These are phyloP conservation scores for Phytophthora pseudosyringae DNA, from an alignment of 352 stramenopile species.

Conservation along the genomic window DNA sequence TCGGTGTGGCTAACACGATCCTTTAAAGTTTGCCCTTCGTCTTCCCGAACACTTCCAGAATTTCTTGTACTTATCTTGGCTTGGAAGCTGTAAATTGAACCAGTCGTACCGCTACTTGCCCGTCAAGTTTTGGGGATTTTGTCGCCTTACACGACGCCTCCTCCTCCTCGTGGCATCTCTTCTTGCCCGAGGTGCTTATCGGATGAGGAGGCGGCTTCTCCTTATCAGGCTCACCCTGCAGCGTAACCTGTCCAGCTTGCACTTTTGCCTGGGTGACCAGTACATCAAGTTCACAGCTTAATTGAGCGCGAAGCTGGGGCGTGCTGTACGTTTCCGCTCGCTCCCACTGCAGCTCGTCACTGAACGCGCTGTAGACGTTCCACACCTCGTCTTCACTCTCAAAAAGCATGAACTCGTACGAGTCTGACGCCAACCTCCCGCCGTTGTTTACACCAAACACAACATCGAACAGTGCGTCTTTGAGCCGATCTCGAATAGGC, in stretches of 20 bases:
- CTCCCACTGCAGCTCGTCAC: slow-evolving; percentile 5
- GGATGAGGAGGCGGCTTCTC: neutral
- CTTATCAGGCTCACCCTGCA: neutral
- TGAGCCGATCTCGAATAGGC: neutral
- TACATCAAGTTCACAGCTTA: neutral
- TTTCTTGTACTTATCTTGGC: too few relatives aligned
- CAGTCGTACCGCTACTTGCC: neutral
- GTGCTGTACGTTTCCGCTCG: neutral
- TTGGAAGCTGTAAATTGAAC: too few relatives aligned
- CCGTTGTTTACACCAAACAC: neutral
- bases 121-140: neutral
- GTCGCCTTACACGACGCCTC: too few relatives aligned
- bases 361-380: slow-evolving; percentile 6
- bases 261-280: neutral
- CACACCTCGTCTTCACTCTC: neutral
- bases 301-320: neutral
- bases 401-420: slow-evolving; percentile 4
- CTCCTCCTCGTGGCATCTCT: neutral
- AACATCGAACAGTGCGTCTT: neutral
- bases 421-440: neutral
- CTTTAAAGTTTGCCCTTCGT: too few relatives aligned
- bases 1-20: too few relatives aligned
- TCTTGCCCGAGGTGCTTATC: neutral
- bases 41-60: too few relatives aligned
- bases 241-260: neutral